Conservation (phyloP, 78 protist genomes). For the Dictyostelium firmibasis region DNA sequence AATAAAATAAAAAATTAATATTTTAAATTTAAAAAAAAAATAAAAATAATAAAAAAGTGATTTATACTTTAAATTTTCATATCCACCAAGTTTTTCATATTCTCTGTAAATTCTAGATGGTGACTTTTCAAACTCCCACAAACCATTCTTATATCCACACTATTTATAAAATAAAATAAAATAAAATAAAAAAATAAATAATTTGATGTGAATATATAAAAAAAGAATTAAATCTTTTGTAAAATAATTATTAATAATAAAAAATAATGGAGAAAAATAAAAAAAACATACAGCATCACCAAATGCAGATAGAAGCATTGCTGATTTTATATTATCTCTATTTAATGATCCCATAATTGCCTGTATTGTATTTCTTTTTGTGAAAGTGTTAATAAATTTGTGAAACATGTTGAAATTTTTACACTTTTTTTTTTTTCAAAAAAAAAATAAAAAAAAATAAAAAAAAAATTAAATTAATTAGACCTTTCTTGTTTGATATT, state of each 20-base stretch:
- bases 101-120: background rate
- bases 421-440: background rate
- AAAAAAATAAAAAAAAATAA: background rate
- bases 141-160: conserved; percentile 70
- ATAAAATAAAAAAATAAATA: too few relatives aligned
- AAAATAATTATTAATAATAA: too few relatives aligned
- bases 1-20: background rate
- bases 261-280: background rate
- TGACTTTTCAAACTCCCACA: conserved; percentile 63
- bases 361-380: background rate
- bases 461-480: too few relatives aligned
- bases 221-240: too few relatives aligned
- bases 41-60: background rate
- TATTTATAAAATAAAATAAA: background rate
- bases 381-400: background rate
- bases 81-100: conserved; percentile 6
- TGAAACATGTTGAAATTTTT: background rate
- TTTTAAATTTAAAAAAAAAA: background rate
- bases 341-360: background rate
- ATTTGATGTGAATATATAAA: too few relatives aligned
- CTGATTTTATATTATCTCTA: conserved; percentile 1
- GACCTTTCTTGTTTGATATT: too few relatives aligned
- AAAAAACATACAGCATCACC: conserved; percentile 66
- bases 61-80: conserved; percentile 17
- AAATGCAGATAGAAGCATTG: conserved; percentile 63